Base-by-base conservation (phyloP, 495 filamentous ascomycete genomes). In the Lepraria neglecta region DNA sequence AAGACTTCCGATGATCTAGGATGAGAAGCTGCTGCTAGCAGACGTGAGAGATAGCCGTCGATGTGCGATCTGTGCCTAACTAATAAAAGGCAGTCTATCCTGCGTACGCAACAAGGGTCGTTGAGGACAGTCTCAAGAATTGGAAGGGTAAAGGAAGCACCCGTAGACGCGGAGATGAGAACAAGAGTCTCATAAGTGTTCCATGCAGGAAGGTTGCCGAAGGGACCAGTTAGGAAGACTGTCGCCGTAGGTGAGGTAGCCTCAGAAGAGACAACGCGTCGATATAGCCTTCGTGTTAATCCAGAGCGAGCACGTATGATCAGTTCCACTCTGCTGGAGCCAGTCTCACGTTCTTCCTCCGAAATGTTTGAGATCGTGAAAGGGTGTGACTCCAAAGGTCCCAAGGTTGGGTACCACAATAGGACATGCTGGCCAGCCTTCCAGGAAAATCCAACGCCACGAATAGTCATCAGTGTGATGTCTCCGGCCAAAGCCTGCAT, bases 391-490 rank as follows among this genome's bases (percentile, higher is more conserved):
- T 95, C 87, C 4, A 91, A 67, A 0, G 82, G 82, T 0, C 80
- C 84, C 9, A 95, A 71, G 4, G 75, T 77, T 62, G 88, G 90
- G 59, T 87, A 77, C 65, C 85, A 86, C 6, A 96, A 76, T 62
- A 91, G 90, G 4, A 91, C 77, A 64, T 94, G 87, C 66, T 94
- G 89, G 12, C 91, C 91, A 0, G 89, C 76, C 17, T 76, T 76
- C 91, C 91, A 96, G 19, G 70, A 73, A 62, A 92, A 82, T 27
- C 84, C 78, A 0, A 88, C 82, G 53, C 87, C 82, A 46, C 79
- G 74, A 65, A 95, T 85, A 3, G 83, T 86, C 30, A 95, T 73
- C 6, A 84, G 80, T 4, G 88, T 91, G 55, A 85, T 79, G 24
- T 82, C 78, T 27, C 82, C 78, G 7, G 82, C 77, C 1, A 91